Base-by-base conservation (phyloP, 371 early-diverging fungal genomes). In the Actinomortierella wolfii region DNA sequence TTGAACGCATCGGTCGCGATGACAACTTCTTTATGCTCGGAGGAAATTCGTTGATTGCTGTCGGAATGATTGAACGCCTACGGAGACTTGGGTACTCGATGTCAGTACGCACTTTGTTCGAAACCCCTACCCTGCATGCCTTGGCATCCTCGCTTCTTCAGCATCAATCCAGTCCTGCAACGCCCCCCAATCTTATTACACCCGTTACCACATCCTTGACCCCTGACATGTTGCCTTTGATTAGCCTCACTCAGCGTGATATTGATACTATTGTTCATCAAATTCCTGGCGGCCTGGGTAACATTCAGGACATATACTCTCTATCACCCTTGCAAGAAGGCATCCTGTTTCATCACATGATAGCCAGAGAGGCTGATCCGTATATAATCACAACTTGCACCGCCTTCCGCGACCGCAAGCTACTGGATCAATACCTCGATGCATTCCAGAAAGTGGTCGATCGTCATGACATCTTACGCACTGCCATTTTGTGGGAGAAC, bases 271-370 rank as follows among this genome's bases (percentile, higher is more conserved):
- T 64, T 24, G 26, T 55, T 4, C 7, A 23, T 2, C 41, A 28
- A 1, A 50, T 54, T 6, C 59, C 58, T 1, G 65, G 65, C 23
- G 65, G 65, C 0, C 8, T 55, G 44, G 29, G 42, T 13, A 64
- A 64, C 41, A 64, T 64, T 24, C 65, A 64, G 48, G 65, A 64
- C 43, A 54, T 64, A 40, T 64, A 64, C 34, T 26, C 60, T 8
- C 39, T 60, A 4, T 51, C 60, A 18, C 60, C 60, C 6, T 39
- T 53, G 4, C 60, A 60, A n/a, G 60, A 60, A 23, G 60, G 60
- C 20, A 52, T 53, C 21, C 21, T 60, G 15, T 60, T 60, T 51
- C 60, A 60, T 29, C 46, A 60, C 34, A 17, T 60, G 48, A 46
- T 60, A 48, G 25, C 54, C 1, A 54, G 47, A 8, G 29, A 3